Evolutionary conservation across 495 filamentous ascomycete species (phyloP), one percentile per base, ranked within the genome.

Genomic region (Aspergillus carlsbadensis): DNA sequence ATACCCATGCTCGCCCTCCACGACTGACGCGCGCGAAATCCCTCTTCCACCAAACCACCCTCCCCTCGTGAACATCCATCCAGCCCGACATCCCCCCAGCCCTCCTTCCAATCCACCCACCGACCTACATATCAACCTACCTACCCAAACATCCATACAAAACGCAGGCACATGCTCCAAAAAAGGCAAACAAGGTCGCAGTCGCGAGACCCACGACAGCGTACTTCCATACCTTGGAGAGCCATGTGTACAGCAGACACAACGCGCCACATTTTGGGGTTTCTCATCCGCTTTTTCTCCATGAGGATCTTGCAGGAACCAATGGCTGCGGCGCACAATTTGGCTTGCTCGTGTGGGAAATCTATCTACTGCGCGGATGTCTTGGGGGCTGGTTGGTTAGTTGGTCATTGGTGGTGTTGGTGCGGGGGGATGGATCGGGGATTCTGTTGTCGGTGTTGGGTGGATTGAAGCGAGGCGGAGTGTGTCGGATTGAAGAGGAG

Each of bases 311-410:
- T 62, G 34, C 62, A 65, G 70, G 72, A 75, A 73, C 74, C 61
- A 79, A 79, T 77, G 76, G 76, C 76, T 69, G 66, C 66, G 74
- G 74, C 68, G 61, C 29, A 78, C 60, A 79, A n/a, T n/a, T n/a
- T 29, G 4, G 8, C 26, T 29, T 3, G 26, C 26, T 57, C 18
- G 33, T 39, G 36, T 52, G 39, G 21, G 15, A 17, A 34, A 50
- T 46, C 45, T 31, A 34, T 34, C 17, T 31, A 51, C 49, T 29
- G 26, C 26, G 56, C 57, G 48, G 41, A 39, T 22, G 41, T 37
- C 37, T 36, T 44, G 50, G 43, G 29, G 45, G 29, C 46, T 33
- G 43, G 18, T 17, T 20, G 42, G 26, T 29, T 29, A 8, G 26
- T 29, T 29, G 26, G 26, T 29, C 4, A 8, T 29, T 29, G 26